These are phyloP conservation scores for Colletotrichum filicis DNA, from an alignment of 2,329 filamentous ascomycete species.

Conservation along the genomic window DNA sequence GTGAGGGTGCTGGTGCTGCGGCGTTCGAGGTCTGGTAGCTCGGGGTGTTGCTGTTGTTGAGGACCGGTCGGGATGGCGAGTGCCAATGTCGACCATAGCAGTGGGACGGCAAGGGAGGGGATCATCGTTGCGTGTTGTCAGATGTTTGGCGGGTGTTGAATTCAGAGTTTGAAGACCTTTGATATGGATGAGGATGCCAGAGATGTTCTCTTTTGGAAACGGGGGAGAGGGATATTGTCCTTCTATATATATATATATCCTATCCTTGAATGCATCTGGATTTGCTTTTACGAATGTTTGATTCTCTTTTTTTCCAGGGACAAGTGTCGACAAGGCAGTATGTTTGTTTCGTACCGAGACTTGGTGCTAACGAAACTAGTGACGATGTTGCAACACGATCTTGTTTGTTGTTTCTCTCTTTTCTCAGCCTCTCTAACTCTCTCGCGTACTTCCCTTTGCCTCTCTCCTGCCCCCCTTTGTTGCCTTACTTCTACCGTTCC, in stretches of 20 bases:
- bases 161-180: background rate
- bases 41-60: background rate
- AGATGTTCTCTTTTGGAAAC: background rate
- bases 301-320: too few relatives aligned
- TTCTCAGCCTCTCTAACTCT: too few relatives aligned
- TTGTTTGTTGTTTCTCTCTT: slow-evolving; percentile 1
- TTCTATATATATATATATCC: background rate
- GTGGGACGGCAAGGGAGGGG: background rate
- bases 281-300: too few relatives aligned
- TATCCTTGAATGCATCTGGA: background rate
- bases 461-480: background rate
- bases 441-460: too few relatives aligned
- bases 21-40: background rate
- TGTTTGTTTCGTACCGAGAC: slow-evolving; percentile 7
- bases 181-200: background rate
- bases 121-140: background rate
- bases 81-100: slow-evolving; percentile 1
- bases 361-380: background rate
- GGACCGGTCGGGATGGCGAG: slow-evolving; percentile 3
- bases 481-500: background rate
- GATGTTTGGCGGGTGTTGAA: background rate
- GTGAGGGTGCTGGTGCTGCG: slow-evolving; percentile 5
- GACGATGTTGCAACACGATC: background rate
- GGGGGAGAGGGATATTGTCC: background rate
- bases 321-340: background rate